Percentiles rank a stretch among this genome's conserved stretches.
Evolutionary conservation across 257 asterid species (phyloP).

Genomic region (Penstemon barbatus): DNA sequence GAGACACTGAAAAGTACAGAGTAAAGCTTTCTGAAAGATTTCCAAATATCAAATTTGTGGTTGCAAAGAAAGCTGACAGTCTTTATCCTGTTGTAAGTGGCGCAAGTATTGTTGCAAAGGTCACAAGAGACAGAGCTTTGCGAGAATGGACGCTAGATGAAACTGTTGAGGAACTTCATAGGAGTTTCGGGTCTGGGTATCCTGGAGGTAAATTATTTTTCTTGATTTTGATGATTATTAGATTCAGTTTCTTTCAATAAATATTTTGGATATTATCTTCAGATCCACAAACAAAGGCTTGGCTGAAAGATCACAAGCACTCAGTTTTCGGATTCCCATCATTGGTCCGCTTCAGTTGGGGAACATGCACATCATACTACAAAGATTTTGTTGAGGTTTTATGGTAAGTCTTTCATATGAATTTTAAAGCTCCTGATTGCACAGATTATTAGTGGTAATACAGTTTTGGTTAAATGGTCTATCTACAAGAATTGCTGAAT

Average conservation of each 20-base stretch:
- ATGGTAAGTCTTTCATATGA: conserved; percentile 57
- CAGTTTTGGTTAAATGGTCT: conserved; percentile 10
- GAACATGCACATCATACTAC: conserved; percentile 76
- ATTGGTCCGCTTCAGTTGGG: conserved; percentile 98
- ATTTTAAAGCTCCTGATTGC: not conserved
- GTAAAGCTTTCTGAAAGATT: conserved; percentile 78
- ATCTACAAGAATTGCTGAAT: not conserved
- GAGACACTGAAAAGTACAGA: conserved; percentile 91
- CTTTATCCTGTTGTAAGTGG: conserved; percentile 98
- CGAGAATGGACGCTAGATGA: conserved; percentile 81
- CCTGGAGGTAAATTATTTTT: conserved; percentile 73
- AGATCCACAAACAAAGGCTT: conserved; percentile 93
- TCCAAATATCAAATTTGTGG: conserved; percentile 81
- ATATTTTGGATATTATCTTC: conserved; percentile 18
- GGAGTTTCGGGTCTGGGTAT: conserved; percentile 89
- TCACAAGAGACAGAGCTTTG: conserved; percentile 89
- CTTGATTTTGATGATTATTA: conserved; percentile 15
- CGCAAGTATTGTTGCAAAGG: conserved; percentile 99
- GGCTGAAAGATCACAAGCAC: conserved; percentile 88
- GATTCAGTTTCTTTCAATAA: conserved; percentile 7
- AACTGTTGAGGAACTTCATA: conserved; percentile 67
- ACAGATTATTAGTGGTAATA: not conserved
- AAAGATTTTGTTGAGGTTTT: conserved; percentile 67
- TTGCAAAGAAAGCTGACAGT: conserved; percentile 97
- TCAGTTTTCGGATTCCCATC: conserved; percentile 86